A percentile compares a stretch with the other conserved stretches of the same genome.
phyloP scores from a whole-genome alignment of 1,284 basidiomycete genomes.

The Sanghuangporus weigelae region DNA sequence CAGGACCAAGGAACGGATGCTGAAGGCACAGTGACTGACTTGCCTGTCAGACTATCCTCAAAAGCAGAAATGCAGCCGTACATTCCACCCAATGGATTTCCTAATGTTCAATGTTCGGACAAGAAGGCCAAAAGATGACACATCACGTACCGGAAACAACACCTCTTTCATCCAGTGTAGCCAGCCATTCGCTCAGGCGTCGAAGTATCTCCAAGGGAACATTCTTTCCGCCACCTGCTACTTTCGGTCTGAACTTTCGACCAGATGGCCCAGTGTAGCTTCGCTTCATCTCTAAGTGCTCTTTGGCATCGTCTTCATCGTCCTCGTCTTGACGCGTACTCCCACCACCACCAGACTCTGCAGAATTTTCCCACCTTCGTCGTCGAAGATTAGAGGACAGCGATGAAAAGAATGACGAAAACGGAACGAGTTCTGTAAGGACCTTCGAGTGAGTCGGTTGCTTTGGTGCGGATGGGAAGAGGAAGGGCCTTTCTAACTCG shows the following conservation, averaged over 20 bases:
- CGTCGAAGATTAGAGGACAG: neutral
- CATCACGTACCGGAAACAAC: constrained; percentile 41
- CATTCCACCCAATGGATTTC: constrained; percentile 46
- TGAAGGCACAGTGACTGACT: constrained; percentile 18
- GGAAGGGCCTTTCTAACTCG: constrained; percentile 15
- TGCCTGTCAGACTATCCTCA: constrained; percentile 50
- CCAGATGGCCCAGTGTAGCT: neutral
- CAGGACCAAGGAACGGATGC: neutral
- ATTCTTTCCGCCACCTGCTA: constrained; percentile 40
- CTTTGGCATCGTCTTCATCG: neutral
- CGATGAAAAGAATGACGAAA: neutral
- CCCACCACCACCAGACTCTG: neutral
- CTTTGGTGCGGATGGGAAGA: constrained; percentile 16
- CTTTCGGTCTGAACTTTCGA: constrained; percentile 32
- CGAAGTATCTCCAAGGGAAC: constrained; percentile 49
- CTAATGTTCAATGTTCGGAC: constrained; percentile 24
- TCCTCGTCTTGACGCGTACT: too few relatives aligned
- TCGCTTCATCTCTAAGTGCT: neutral
- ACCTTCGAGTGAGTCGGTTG: neutral
- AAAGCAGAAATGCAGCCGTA: constrained; percentile 43
- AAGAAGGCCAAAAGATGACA: neutral
- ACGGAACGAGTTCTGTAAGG: constrained; percentile 3
- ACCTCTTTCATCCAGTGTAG: constrained; percentile 49
- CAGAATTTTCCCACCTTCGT: neutral
- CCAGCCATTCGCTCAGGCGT: constrained; percentile 53